Base-by-base conservation (phyloP, 352 stramenopile genomes). In the Phytopythium cucurbitacearum region DNA sequence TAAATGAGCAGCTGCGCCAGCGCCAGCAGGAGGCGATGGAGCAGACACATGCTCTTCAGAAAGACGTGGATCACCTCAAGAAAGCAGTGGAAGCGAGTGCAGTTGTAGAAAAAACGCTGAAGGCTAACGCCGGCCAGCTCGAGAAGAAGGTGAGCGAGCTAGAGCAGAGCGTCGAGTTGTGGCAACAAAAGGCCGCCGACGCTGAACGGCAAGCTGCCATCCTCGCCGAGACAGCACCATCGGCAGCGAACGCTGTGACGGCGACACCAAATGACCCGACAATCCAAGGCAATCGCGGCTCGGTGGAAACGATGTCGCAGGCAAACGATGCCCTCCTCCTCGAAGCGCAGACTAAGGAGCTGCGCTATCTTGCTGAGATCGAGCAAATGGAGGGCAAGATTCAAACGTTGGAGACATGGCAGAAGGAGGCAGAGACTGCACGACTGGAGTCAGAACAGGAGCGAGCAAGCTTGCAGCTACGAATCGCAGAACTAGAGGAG, bases 341-440 rank as follows among this genome's bases (percentile, higher is more conserved):
- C 3, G 81, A 90, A 52, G 75, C 73, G 9, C 81, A 92, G 46
- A 89, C 81, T 0, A 87, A 88, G 15, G 81, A 92, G 36, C 55
- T 92, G 35, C 81, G 78, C 5, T 78, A 66, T 34, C 37, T 85
- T 8, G 81, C 76, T 6, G 81, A 92, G 37, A 65, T 90, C 4
- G 79, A 92, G 46, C 86, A 82, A 45, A 64, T 91, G 57, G 84
- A 92, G 51, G 40, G 73, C 5, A 88, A 81, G 46, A 46, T 83
- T 3, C 73, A 87, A 39, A 55, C 51, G 9, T 55, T 71, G 35
- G 78, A 91, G 52, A 32, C 63, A 8, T 75, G 76, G 50, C 52
- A 73, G 21, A 64, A 69, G 35, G 62, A 87, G 34, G 41, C 56
- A 5, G 72, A 70, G 33, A 57, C 52, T 36, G 21, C 16, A 3